Conservation (phyloP, 176 grass and related monocot species). For the Juncus effusus region DNA sequence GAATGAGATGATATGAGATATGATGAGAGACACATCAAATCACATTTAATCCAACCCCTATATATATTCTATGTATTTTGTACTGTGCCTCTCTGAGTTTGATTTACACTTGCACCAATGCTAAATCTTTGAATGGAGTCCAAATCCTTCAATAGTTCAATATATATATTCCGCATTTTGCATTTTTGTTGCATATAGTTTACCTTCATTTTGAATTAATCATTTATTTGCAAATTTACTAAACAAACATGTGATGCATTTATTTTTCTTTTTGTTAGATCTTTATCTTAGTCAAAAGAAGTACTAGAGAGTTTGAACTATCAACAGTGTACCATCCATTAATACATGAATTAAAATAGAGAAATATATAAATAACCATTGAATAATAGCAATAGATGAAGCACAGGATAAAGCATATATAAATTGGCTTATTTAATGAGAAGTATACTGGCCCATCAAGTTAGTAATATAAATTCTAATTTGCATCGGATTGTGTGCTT, state of each 20-base stretch:
- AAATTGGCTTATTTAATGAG: constrained; percentile 48
- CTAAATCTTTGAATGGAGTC: not conserved
- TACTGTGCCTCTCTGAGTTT: constrained; percentile 15
- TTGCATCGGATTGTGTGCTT: no score
- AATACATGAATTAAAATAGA: constrained; percentile 20
- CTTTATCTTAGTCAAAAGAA: not conserved
- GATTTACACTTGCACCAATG: constrained; percentile 20
- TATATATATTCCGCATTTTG: no score
- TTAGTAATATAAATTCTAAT: no score
- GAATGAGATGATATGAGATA: constrained; percentile 45
- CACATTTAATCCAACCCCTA: constrained; percentile 24
- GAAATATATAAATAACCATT: constrained; percentile 29
- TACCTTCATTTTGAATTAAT: no score
- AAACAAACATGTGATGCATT: no score
- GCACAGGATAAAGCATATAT: constrained; percentile 40
- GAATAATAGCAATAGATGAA: constrained; percentile 35
- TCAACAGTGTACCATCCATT: constrained; percentile 25
- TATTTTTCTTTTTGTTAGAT: no score
- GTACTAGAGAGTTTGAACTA: constrained; percentile 12
- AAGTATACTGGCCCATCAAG: not conserved
- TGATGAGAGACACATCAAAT: constrained; percentile 45
- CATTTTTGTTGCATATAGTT: no score
- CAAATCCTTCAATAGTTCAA: not conserved
- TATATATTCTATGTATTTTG: not conserved
- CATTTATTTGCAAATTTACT: no score